Evolutionary conservation across 2,329 filamentous ascomycete genomes (phyloP).

Genomic region (Diaporthe citrichinensis): DNA sequence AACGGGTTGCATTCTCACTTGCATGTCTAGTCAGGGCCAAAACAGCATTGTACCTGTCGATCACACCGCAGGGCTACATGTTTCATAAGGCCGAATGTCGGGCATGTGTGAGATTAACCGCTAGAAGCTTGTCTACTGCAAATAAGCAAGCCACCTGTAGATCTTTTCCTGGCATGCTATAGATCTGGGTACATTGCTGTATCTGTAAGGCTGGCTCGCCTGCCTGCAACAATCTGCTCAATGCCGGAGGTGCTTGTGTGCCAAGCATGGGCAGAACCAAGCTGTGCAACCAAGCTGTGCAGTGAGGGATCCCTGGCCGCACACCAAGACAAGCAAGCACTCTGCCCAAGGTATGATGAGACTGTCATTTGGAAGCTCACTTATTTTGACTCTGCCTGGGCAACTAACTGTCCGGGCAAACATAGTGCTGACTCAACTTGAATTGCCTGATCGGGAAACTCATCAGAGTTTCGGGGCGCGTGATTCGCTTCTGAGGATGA

Average conservation of each 20-base stretch:
- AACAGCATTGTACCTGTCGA: slow-evolving; percentile 26
- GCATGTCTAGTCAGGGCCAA: slow-evolving; percentile 21
- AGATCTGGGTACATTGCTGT: background rate
- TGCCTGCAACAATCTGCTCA: background rate
- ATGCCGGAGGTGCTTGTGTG: background rate
- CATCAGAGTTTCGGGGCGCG: background rate
- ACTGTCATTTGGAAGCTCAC: too few relatives aligned
- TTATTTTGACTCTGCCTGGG: background rate
- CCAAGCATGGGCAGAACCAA: background rate
- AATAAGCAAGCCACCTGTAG: slow-evolving; percentile 26
- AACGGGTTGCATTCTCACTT: background rate
- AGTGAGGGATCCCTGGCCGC: background rate
- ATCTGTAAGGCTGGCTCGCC: slow-evolving; percentile 5
- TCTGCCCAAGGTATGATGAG: background rate
- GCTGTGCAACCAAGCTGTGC: too few relatives aligned
- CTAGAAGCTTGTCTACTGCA: slow-evolving; percentile 22
- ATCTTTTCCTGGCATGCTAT: background rate
- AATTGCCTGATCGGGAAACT: background rate
- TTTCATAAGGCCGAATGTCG: slow-evolving; percentile 20
- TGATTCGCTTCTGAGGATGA: slow-evolving; percentile 2
- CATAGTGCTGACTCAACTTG: background rate
- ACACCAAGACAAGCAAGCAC: background rate
- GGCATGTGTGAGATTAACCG: slow-evolving; percentile 9
- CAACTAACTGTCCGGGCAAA: background rate
- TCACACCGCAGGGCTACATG: slow-evolving; percentile 12